Conservation (phyloP, 139 green algal genomes). For the Coelastrella sp. region DNA sequence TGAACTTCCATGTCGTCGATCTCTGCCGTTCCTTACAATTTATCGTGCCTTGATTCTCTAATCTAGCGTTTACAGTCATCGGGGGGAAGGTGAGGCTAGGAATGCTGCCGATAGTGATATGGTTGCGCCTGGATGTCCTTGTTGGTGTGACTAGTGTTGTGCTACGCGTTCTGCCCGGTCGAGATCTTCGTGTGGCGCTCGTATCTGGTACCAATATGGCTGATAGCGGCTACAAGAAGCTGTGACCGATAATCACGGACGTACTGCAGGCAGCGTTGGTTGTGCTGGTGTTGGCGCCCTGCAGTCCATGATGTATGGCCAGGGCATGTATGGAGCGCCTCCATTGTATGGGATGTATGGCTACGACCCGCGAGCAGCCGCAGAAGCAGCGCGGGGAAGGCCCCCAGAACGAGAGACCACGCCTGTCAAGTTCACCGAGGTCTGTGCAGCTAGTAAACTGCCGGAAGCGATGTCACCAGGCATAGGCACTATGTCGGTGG, state of each 20-base stretch:
- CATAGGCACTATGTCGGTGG: not conserved
- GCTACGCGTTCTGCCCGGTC: not conserved
- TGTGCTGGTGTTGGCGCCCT: conserved; percentile 39
- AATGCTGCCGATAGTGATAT: not conserved
- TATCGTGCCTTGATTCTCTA: not conserved
- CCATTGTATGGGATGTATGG: conserved; percentile 45
- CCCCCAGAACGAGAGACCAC: conserved; percentile 7
- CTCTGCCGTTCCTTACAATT: not conserved
- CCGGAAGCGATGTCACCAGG: not conserved
- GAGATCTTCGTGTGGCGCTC: not conserved
- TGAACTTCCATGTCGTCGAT: not conserved
- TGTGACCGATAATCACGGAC: not conserved
- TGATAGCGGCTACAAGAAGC: not conserved
- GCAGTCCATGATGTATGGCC: conserved; percentile 37
- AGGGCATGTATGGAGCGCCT: conserved; percentile 36
- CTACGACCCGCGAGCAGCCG: conserved; percentile 1
- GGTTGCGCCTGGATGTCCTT: not conserved
- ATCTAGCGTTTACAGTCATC: not conserved
- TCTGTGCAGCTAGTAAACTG: not conserved
- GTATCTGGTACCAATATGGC: not conserved
- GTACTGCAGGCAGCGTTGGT: conserved; percentile 19
- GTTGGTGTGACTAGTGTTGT: not conserved
- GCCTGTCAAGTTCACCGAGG: conserved; percentile 39
- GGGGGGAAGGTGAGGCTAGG: not conserved
- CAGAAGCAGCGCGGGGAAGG: conserved; percentile 13